A percentile compares a stretch with the other conserved stretches of the same genome.
Evolutionary conservation across 768 basidiomycete genomes (phyloP).

Genomic region (Tylopilus rubrobrunneus): DNA sequence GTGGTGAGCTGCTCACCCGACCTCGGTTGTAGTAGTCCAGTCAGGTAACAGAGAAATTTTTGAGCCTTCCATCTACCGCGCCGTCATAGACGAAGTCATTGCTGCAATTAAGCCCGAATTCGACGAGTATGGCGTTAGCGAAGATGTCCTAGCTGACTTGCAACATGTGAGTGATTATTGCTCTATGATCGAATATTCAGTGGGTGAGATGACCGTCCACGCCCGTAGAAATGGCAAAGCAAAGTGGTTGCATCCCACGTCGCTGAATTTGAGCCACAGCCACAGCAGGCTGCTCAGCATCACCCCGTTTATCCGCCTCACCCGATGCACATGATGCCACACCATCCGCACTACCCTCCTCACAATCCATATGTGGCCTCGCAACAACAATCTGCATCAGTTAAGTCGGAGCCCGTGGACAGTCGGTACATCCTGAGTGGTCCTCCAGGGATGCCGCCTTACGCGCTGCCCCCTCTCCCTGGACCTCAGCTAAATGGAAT

Average conservation of each 20-base stretch:
- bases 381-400: conserved; percentile 38
- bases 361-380: conserved; percentile 50
- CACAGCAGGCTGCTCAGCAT: conserved; percentile 43
- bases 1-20: conserved; percentile 87
- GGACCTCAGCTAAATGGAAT: conserved; percentile 60
- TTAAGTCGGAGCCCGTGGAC: conserved; percentile 76
- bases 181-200: conserved; percentile 6
- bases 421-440: conserved; percentile 57
- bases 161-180: conserved; percentile 66
- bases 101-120: conserved; percentile 85
- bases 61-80: conserved; percentile 89
- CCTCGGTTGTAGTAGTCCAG: conserved; percentile 53
- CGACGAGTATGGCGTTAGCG: conserved; percentile 92
- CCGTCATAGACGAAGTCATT: conserved; percentile 97
- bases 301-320: conserved; percentile 58
- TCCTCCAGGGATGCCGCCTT: conserved; percentile 40
- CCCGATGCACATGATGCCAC: conserved; percentile 56
- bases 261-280: conserved; percentile 79
- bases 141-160: conserved; percentile 84
- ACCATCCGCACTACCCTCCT: conserved; percentile 52
- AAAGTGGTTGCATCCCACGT: conserved; percentile 94
- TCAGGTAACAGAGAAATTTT: conserved; percentile 48
- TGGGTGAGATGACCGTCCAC: conserved; percentile 7
- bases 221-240: conserved; percentile 85
- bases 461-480: conserved; percentile 58